phyloP scores from a whole-genome alignment of 2,329 filamentous ascomycete genomes.

The Botrytis fabae region DNA sequence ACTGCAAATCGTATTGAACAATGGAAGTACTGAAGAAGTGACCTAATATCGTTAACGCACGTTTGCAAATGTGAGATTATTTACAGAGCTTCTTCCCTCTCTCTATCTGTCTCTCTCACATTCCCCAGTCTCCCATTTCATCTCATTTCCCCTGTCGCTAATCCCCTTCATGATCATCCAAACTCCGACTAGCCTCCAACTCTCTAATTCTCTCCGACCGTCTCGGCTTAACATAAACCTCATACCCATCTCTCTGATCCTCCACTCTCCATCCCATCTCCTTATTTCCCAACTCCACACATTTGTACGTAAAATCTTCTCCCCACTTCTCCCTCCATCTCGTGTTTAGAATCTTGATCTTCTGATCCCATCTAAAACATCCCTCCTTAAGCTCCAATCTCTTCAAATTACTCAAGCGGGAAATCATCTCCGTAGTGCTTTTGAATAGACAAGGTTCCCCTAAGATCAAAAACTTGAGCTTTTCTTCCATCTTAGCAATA shows the following conservation, averaged over 20 bases:
- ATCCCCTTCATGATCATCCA: neutral
- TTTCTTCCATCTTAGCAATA: conserved; percentile 11
- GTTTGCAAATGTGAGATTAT: neutral
- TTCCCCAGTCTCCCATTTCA: neutral
- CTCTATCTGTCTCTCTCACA: neutral
- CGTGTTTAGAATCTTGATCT: conserved; percentile 5
- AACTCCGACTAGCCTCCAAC: neutral
- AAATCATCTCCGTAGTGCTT: conserved; percentile 15
- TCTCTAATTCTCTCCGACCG: neutral
- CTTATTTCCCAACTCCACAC: neutral
- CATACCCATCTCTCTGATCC: neutral
- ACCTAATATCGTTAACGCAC: neutral
- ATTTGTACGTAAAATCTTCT: neutral
- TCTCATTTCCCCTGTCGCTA: neutral
- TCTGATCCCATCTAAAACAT: conserved; percentile 6
- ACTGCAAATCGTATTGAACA: neutral
- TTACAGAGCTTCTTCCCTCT: neutral
- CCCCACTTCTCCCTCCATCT: conserved; percentile 12
- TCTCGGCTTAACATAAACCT: neutral
- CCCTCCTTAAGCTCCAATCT: conserved; percentile 12
- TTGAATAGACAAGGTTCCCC: conserved; percentile 12
- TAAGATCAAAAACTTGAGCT: conserved; percentile 13
- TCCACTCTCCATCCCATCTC: conserved; percentile 2
- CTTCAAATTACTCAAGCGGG: neutral
- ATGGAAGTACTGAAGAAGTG: neutral